phyloP scores from a whole-genome alignment of 352 stramenopile species.

The Phytophthora fragariae region DNA sequence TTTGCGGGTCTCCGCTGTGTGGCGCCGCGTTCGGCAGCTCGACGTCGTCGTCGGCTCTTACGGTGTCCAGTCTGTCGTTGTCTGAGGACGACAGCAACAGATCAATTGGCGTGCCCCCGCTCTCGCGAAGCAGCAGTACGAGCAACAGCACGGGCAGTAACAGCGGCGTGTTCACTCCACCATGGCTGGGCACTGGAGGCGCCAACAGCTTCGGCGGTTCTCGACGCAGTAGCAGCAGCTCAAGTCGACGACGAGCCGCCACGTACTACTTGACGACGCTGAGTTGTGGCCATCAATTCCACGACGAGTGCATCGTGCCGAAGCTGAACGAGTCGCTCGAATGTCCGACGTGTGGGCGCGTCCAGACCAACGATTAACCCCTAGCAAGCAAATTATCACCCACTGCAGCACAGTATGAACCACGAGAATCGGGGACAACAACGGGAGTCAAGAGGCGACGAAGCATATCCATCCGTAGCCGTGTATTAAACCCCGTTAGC shows the following conservation, averaged over 20 bases:
- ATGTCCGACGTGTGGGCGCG: conserved; percentile 68
- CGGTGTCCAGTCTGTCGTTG: conserved; percentile 26
- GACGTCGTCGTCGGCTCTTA: conserved; percentile 21
- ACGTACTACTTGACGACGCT: conserved; percentile 79
- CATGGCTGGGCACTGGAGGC: conserved; percentile 24
- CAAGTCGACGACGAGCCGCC: conserved; percentile 34
- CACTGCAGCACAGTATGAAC: conserved; percentile 35
- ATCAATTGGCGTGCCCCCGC: neutral
- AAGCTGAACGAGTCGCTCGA: conserved; percentile 75
- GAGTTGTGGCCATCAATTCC: conserved; percentile 79
- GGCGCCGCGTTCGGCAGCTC: conserved; percentile 53
- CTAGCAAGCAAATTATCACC: conserved; percentile 1
- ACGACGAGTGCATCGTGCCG: conserved; percentile 86
- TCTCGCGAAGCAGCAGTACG: conserved; percentile 30
- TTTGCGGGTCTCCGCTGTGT: conserved; percentile 58
- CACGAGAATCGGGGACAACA: conserved; percentile 22
- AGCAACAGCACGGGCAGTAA: conserved; percentile 19
- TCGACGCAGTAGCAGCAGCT: conserved; percentile 21
- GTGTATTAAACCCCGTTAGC: conserved; percentile 43
- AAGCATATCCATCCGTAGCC: conserved; percentile 37
- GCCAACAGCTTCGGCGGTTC: conserved; percentile 21
- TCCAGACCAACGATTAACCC: conserved; percentile 36
- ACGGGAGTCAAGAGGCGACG: conserved; percentile 11
- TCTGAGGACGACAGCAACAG: conserved; percentile 43
- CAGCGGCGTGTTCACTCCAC: conserved; percentile 22